Base-by-base conservation (phyloP, 345 rosid species). In the Leavenworthia alabamica region DNA sequence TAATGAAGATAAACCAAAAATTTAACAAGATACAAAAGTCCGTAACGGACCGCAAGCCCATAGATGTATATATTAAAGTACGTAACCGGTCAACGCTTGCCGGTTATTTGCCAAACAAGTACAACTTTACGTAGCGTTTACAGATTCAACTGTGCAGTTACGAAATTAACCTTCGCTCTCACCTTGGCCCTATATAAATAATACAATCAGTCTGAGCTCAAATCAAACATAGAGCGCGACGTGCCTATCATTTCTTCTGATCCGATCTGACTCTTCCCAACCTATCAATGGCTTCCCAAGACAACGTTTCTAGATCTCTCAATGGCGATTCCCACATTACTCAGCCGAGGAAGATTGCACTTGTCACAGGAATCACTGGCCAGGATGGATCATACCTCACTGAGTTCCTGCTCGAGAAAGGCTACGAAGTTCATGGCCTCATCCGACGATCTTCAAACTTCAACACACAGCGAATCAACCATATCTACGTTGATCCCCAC, bases 381-480 rank as follows among this genome's bases (percentile, higher is more conserved):
- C 99, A 92, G 39, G 99, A 92, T 39, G 99, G 99, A 7, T 92
- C 99, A 0, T 92, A 92, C 74, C 86, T 92, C 19, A 86, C 99
- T 0, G 91, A 92, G 62, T 83, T 92, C 68, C 81, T 92, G 28
- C 93, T 92, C 56, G 36, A 64, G 40, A 89, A 86, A 54, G 98
- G 93, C 19, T 89, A 89, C 66, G 72, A 83, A 53, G 95, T 85
- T 24, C 97, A 92, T 49, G 98, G 98, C 20, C 70, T 92, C 41
- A 92, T 92, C 73, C 95, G 98, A 6, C 79, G 98, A 0, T 92
- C 98, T 1, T 92, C 98, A n/a, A 89, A 92, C 32, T 92, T 85
- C 83, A 92, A 92, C 71, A 92, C 98, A 55, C 95, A 92, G 73
- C 95, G 97, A 6, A 81, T 92, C 68, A 83, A 89, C 63, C 96